Evolutionary conservation across 83 land plant species (phyloP).

Genomic region (Picea abies): DNA sequence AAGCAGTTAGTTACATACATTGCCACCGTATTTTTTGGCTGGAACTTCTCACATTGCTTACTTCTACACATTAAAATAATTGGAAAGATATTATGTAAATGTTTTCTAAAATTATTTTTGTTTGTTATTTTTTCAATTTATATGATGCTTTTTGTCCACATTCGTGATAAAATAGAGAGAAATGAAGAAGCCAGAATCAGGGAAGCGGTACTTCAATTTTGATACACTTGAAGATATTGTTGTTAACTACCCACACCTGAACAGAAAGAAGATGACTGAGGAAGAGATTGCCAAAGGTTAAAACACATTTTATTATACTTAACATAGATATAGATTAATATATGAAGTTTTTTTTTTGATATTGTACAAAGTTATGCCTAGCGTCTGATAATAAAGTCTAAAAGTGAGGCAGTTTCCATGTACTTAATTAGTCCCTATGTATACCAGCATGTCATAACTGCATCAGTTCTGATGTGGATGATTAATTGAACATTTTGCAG

Average conservation of each 20-base stretch:
- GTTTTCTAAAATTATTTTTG: background rate
- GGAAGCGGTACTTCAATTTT: slow-evolving; percentile 68
- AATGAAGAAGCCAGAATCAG: slow-evolving; percentile 70
- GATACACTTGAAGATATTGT: slow-evolving; percentile 79
- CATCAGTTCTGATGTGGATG: background rate
- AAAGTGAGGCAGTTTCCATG: background rate
- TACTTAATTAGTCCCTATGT: background rate
- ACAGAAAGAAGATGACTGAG: slow-evolving; percentile 47
- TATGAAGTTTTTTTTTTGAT: background rate
- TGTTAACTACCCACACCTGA: slow-evolving; percentile 52
- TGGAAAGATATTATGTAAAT: background rate
- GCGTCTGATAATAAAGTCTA: background rate
- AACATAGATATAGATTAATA: no score
- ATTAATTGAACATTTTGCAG: slow-evolving; percentile 38
- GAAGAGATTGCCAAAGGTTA: slow-evolving; percentile 76
- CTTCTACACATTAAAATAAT: background rate
- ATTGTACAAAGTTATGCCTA: background rate
- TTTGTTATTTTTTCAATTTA: background rate
- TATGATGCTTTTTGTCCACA: background rate
- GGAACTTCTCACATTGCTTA: background rate
- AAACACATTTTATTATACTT: background rate
- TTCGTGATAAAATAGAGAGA: slow-evolving; percentile 58
- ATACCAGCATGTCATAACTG: background rate
- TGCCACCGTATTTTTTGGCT: background rate
- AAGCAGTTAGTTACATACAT: slow-evolving; percentile 65